Conservation (phyloP, 371 early-diverging fungal genomes). For the Mucor mucedo region DNA sequence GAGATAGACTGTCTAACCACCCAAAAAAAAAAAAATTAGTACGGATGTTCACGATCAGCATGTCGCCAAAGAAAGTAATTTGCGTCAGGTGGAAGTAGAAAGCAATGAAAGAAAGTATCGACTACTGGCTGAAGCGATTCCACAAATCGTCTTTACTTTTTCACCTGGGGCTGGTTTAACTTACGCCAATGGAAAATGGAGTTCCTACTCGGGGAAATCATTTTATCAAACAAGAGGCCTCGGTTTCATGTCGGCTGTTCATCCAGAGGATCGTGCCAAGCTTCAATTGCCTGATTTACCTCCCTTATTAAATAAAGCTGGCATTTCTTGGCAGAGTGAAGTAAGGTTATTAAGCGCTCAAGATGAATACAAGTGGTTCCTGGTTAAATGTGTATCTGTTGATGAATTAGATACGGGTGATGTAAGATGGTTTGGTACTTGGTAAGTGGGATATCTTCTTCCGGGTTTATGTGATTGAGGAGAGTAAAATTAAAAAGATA, state of each 20-base stretch:
- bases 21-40: conserved; percentile 22
- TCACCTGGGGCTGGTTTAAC: conserved; percentile 63
- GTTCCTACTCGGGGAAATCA: conserved; percentile 58
- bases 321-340: conserved; percentile 62
- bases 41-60: conserved; percentile 72
- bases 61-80: conserved; percentile 55
- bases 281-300: conserved; percentile 57
- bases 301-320: conserved; percentile 44
- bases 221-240: conserved; percentile 62
- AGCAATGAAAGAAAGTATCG: conserved; percentile 70
- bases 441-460: conserved; percentile 20
- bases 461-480: too few species aligned
- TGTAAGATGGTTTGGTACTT: conserved; percentile 71
- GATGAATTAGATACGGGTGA: conserved; percentile 63
- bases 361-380: conserved; percentile 64
- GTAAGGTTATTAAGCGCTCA: conserved; percentile 55
- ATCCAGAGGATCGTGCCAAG: conserved; percentile 63
- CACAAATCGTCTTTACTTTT: conserved; percentile 72
- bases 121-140: conserved; percentile 68
- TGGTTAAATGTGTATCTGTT: conserved; percentile 68
- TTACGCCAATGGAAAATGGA: conserved; percentile 70
- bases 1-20: not conserved
- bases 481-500: too few species aligned
- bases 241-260: conserved; percentile 69
- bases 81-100: conserved; percentile 64